phyloP scores from a whole-genome alignment of 768 basidiomycete species.

The Pilatotrama ljubarskyi region DNA sequence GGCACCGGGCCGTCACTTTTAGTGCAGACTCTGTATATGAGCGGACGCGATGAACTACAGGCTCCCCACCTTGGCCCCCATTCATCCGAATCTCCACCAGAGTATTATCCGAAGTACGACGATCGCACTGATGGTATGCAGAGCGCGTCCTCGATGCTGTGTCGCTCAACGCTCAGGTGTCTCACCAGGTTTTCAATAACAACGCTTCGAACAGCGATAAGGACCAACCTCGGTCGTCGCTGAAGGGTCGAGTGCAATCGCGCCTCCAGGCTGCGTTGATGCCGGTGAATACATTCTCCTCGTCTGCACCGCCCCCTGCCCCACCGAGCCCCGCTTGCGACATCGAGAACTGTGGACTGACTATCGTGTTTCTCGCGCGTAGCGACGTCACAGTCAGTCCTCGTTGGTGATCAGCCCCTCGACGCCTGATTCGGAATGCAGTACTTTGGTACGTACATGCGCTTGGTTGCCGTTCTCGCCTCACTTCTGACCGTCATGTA shows the following conservation, averaged over 20 bases:
- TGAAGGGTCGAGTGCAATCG: constrained; percentile 27
- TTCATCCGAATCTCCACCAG: constrained; percentile 29
- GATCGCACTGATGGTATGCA: constrained; percentile 21
- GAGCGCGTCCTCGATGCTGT: neutral
- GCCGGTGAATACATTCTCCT: constrained; percentile 23
- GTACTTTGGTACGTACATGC: constrained; percentile 29
- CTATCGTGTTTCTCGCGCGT: neutral
- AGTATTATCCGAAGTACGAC: constrained; percentile 28
- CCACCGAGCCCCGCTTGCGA: neutral
- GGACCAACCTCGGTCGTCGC: constrained; percentile 25
- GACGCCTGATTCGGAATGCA: constrained; percentile 29
- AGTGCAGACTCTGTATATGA: constrained; percentile 21
- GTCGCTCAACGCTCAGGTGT: constrained; percentile 11
- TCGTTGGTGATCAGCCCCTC: constrained; percentile 19
- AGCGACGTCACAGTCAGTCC: constrained; percentile 18
- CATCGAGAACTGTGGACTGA: neutral
- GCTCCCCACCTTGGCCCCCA: constrained; percentile 23
- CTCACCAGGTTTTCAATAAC: constrained; percentile 13
- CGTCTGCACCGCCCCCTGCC: constrained; percentile 9
- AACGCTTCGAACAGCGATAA: constrained; percentile 19
- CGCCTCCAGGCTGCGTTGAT: constrained; percentile 22
- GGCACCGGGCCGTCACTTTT: constrained; percentile 15
- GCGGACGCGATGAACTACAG: constrained; percentile 9
- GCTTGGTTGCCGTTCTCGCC: neutral
- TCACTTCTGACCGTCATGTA: neutral